Percentiles rank a stretch among this genome's conserved stretches.
These are phyloP conservation scores for Darksidea phi DNA, from an alignment of 495 filamentous ascomycete genomes.

Conservation along the genomic window DNA sequence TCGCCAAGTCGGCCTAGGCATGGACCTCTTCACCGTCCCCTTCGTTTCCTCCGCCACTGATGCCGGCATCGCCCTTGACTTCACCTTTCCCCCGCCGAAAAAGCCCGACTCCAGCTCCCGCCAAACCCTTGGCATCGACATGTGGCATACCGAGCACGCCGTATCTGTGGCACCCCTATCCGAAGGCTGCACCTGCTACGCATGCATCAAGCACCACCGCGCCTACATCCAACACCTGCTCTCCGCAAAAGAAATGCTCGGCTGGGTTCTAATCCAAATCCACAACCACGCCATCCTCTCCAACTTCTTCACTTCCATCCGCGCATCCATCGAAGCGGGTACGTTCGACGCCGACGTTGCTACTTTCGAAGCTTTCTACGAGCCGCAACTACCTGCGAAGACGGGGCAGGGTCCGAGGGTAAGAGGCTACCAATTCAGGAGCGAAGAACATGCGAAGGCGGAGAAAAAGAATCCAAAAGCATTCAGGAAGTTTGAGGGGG, in stretches of 20 bases:
- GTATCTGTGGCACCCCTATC: slow-evolving; percentile 59
- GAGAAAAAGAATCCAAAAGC: slow-evolving; percentile 21
- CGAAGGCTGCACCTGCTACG: slow-evolving; percentile 70
- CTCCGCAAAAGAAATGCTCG: slow-evolving; percentile 89
- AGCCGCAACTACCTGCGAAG: slow-evolving; percentile 64
- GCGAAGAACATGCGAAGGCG: background rate
- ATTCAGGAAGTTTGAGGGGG: slow-evolving; percentile 2
- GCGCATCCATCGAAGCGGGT: slow-evolving; percentile 57
- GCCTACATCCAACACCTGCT: slow-evolving; percentile 88
- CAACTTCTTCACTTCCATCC: slow-evolving; percentile 69
- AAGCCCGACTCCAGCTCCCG: background rate
- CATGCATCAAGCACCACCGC: slow-evolving; percentile 78
- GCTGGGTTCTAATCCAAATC: slow-evolving; percentile 86
- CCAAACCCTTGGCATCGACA: slow-evolving; percentile 65
- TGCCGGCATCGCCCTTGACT: slow-evolving; percentile 79
- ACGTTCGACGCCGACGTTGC: slow-evolving; percentile 62
- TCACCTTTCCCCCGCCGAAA: slow-evolving; percentile 60
- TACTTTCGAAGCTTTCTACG: slow-evolving; percentile 62
- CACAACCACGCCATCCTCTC: slow-evolving; percentile 78
- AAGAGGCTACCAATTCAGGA: slow-evolving; percentile 15
- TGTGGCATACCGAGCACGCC: slow-evolving; percentile 63
- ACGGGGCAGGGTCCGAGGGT: slow-evolving; percentile 73
- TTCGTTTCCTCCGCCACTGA: slow-evolving; percentile 75
- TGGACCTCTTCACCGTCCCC: slow-evolving; percentile 75
- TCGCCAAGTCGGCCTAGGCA: slow-evolving; percentile 67